Evolutionary conservation across 2,329 filamentous ascomycete genomes (phyloP), one percentile per base, ranked within the genome.

Genomic region (Herpotrichia juniperi): DNA sequence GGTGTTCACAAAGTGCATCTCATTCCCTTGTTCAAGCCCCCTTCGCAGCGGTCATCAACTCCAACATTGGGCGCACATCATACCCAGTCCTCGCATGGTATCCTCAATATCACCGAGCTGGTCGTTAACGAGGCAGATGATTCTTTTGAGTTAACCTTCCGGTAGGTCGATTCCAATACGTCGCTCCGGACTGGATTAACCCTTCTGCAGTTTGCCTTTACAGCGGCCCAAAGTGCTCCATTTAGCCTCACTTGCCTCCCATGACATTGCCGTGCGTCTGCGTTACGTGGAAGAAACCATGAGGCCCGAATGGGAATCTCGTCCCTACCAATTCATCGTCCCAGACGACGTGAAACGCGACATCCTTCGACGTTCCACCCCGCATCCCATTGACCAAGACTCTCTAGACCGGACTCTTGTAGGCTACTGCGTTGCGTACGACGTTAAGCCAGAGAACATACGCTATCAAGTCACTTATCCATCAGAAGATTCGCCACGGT

Each of bases 1-100:
- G 87, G 87, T 17, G 79, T 87, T 26, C 86, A 89, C 74, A 88
- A 87, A 66, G 74, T 90, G 28, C 87, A 90, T 72, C 63, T 90
- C 43, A 80, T 90, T 40, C 86, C 86, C n/a, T 66, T 87, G 26
- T 81, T 84, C 35, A 88, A 86, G 59, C 75, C 79, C 17, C 76
- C 79, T 17, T 77, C 76, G 26, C 80, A 79, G 59, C 78, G 82
- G 56, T 74, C 78, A 22, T 83, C 83, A 14, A 82, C 78, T 58
- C 80, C 81, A 22, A 83, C 82, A 11, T 66, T 86, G 44, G 74
- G 66, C 31, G 77, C 82, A 42, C 70, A 81, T 59, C 76, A 81
- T 32, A 69, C 76, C 54, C 76, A 81, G 54, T 77, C 76, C 7
- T 85, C 84, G 1, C 83, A 85, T 63, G 87, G 87, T 3, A 81